Percentiles rank a stretch among this genome's conserved stretches.
phyloP scores from a whole-genome alignment of 768 basidiomycete species.

The Suillus fuscotomentosus region DNA sequence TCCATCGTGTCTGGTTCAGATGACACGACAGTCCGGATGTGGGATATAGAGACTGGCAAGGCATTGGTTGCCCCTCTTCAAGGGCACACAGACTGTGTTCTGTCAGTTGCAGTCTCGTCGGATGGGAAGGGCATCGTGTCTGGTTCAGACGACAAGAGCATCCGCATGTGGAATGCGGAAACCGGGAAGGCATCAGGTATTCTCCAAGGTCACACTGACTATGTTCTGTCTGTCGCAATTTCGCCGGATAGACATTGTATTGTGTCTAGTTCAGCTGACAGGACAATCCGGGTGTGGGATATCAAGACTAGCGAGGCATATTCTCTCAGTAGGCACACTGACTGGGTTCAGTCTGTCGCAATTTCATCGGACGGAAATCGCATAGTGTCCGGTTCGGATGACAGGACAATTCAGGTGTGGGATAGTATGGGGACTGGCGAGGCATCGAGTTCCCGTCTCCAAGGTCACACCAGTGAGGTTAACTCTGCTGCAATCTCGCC shows the following conservation, averaged over 20 bases:
- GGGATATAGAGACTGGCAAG: neutral
- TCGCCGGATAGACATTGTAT: neutral
- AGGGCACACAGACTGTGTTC: neutral
- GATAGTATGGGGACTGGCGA: no score
- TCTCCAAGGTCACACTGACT: neutral
- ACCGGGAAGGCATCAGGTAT: neutral
- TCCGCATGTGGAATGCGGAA: neutral
- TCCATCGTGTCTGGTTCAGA: neutral
- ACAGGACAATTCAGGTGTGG: neutral
- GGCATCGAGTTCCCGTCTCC: no score
- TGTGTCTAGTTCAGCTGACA: neutral
- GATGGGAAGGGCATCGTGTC: neutral
- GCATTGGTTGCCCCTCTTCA: neutral
- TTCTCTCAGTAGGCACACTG: neutral
- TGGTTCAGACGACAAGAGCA: neutral
- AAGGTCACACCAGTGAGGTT: no score
- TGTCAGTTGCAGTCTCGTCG: neutral
- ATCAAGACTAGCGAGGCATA: neutral
- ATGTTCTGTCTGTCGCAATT: neutral
- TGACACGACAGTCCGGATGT: neutral
- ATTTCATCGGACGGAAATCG: neutral
- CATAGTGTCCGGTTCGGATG: neutral
- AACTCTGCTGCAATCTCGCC: no score
- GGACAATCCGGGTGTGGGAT: neutral
- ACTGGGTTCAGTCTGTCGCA: constrained; percentile 12